Conservation (phyloP, 2,329 filamentous ascomycete species). For the Penicillium sp. region DNA sequence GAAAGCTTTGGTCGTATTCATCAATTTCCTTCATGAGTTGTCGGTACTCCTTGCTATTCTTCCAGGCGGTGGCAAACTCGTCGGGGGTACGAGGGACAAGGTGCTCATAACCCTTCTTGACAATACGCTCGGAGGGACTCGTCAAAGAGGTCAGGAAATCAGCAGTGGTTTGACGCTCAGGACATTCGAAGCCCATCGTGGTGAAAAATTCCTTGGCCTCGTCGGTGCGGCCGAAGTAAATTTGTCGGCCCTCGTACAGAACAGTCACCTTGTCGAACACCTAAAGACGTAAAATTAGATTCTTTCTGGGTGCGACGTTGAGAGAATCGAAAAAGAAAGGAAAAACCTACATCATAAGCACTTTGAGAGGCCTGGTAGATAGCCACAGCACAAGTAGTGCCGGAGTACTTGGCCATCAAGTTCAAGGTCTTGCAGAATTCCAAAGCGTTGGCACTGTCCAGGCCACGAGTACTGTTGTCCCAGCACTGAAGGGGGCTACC, state of each 20-base stretch:
- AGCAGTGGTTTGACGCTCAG: conserved; percentile 61
- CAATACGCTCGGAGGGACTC: conserved; percentile 55
- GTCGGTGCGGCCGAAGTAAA: conserved; percentile 63
- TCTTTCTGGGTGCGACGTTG: too few species aligned
- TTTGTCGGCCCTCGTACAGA: conserved; percentile 69
- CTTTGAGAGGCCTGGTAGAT: conserved; percentile 51
- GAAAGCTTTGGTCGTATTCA: conserved; percentile 40
- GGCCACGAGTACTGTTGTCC: conserved; percentile 48
- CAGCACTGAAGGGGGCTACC: conserved; percentile 45
- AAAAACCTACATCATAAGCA: conserved; percentile 41
- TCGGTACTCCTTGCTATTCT: conserved; percentile 47
- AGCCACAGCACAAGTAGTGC: conserved; percentile 49
- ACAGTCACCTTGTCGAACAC: conserved; percentile 68
- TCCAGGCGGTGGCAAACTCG: conserved; percentile 58
- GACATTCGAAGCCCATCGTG: conserved; percentile 63
- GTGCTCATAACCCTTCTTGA: conserved; percentile 56
- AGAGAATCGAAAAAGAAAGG: conserved; percentile 17
- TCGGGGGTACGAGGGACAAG: conserved; percentile 62
- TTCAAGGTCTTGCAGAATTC: conserved; percentile 52
- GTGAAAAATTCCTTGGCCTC: conserved; percentile 63
- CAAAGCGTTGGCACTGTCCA: conserved; percentile 52
- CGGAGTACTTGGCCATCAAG: conserved; percentile 46
- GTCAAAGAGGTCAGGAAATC: conserved; percentile 69
- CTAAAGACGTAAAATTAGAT: conserved; percentile 18
- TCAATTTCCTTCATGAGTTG: conserved; percentile 41